Conservation (phyloP, 2,329 filamentous ascomycete species). For the Atkinsonella texensis region DNA sequence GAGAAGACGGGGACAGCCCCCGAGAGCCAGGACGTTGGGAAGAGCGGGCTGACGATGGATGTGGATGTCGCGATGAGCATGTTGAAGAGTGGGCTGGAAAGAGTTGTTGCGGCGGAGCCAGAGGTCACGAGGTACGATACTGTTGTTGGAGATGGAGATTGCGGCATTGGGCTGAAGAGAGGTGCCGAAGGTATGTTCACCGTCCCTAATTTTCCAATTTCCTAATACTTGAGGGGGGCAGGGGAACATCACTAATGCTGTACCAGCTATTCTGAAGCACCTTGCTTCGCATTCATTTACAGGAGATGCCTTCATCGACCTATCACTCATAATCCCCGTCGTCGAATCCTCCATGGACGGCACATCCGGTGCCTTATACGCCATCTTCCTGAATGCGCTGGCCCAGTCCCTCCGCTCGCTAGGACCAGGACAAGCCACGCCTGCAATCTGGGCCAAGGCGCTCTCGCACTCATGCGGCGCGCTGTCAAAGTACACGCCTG, state of each 20-base stretch:
- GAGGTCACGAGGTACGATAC: slow-evolving; percentile 66
- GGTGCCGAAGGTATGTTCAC: slow-evolving; percentile 59
- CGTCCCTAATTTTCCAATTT: background rate
- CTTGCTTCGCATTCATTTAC: slow-evolving; percentile 31
- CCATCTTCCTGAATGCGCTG: slow-evolving; percentile 84
- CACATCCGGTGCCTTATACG: slow-evolving; percentile 49
- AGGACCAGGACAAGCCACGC: slow-evolving; percentile 25
- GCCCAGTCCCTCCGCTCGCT: slow-evolving; percentile 46
- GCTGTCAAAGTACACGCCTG: slow-evolving; percentile 76
- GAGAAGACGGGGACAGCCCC: slow-evolving; percentile 29
- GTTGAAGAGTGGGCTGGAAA: slow-evolving; percentile 45
- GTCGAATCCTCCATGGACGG: slow-evolving; percentile 49
- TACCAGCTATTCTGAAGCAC: slow-evolving; percentile 39
- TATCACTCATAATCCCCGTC: slow-evolving; percentile 39
- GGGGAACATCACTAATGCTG: background rate
- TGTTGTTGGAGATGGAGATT: slow-evolving; percentile 82
- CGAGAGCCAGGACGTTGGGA: slow-evolving; percentile 21
- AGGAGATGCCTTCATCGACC: slow-evolving; percentile 40
- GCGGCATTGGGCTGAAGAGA: slow-evolving; percentile 73
- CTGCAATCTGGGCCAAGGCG: slow-evolving; percentile 46
- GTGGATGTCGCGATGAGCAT: slow-evolving; percentile 34
- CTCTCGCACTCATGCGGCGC: slow-evolving; percentile 59
- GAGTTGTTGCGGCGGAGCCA: slow-evolving; percentile 54
- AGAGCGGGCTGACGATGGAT: slow-evolving; percentile 43
- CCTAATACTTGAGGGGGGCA: too few species aligned